phyloP scores from a whole-genome alignment of 225 moss, liverwort and hornwort genomes.

The Sphagnum tenellum region DNA sequence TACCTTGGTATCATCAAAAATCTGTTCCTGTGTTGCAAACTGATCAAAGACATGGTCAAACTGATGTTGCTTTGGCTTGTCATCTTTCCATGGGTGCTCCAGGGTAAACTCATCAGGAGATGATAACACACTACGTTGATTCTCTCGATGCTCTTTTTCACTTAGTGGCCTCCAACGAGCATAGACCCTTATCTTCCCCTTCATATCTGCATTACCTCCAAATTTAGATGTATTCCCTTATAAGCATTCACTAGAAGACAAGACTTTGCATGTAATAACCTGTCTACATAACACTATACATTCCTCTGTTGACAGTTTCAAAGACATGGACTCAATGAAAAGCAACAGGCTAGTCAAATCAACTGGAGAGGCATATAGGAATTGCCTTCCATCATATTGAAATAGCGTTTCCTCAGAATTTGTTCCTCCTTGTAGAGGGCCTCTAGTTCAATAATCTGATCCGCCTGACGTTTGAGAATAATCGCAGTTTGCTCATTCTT shows the following conservation, averaged over 20 bases:
- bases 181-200: constrained; percentile 93
- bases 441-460: constrained; percentile 87
- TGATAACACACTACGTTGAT: constrained; percentile 59
- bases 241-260: not conserved
- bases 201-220: constrained; percentile 64
- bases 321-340: not conserved
- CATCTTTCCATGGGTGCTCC: constrained; percentile 97
- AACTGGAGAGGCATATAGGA: constrained; percentile 4
- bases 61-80: constrained; percentile 84
- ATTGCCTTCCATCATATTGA: constrained; percentile 98
- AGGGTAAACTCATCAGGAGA: constrained; percentile 92
- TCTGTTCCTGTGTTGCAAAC: constrained; percentile 61
- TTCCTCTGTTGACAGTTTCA: not conserved
- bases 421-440: constrained; percentile 88
- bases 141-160: constrained; percentile 70
- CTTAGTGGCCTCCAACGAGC: constrained; percentile 95
- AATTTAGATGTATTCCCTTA: not conserved
- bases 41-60: constrained; percentile 98
- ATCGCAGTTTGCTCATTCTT: constrained; percentile 96
- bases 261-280: not conserved
- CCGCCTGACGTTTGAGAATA: constrained; percentile 91
- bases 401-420: constrained; percentile 83
- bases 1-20: constrained; percentile 95
- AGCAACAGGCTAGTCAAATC: not conserved
- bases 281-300: too few species aligned